A percentile compares a stretch with the other conserved stretches of the same genome.
Conservation (phyloP, 2,329 filamentous ascomycete species). For the Orbilia quercus region DNA sequence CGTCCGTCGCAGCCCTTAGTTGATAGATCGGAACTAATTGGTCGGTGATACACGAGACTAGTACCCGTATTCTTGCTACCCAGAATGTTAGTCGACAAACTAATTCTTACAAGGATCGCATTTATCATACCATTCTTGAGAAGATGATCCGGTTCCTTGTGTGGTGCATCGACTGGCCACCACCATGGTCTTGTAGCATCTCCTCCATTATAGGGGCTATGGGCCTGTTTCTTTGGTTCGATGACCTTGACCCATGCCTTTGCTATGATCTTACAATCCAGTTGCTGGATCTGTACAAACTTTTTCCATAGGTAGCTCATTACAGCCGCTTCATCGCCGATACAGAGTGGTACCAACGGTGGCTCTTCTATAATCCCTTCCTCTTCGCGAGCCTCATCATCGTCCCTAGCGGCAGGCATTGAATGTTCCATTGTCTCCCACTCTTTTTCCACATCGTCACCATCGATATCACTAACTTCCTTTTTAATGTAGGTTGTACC, state of each 20-base stretch:
- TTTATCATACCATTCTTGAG: conserved; percentile 70
- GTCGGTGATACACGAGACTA: conserved; percentile 33
- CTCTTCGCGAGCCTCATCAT: conserved; percentile 30
- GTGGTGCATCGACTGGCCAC: conserved; percentile 74
- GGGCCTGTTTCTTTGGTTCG: conserved; percentile 80
- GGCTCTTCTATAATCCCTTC: conserved; percentile 38
- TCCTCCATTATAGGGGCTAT: conserved; percentile 76
- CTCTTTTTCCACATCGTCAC: conserved; percentile 8
- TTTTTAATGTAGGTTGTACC: conserved; percentile 13
- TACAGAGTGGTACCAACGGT: conserved; percentile 63
- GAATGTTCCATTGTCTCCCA: conserved; percentile 10
- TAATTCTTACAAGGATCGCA: background rate
- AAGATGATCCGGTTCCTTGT: conserved; percentile 79
- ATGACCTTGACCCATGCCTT: conserved; percentile 81
- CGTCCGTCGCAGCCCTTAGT: conserved; percentile 43
- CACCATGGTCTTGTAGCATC: conserved; percentile 73
- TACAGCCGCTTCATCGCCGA: conserved; percentile 69
- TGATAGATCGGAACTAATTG: conserved; percentile 29
- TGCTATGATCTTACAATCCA: conserved; percentile 76
- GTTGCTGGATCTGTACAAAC: conserved; percentile 76
- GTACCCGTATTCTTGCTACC: conserved; percentile 25
- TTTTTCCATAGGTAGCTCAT: conserved; percentile 72
- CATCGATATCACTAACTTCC: conserved; percentile 16
- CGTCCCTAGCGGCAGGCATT: conserved; percentile 11
- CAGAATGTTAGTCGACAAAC: background rate